Evolutionary conservation across 2,329 filamentous ascomycete genomes (phyloP).

Genomic region (Mycosphaerella sp.): DNA sequence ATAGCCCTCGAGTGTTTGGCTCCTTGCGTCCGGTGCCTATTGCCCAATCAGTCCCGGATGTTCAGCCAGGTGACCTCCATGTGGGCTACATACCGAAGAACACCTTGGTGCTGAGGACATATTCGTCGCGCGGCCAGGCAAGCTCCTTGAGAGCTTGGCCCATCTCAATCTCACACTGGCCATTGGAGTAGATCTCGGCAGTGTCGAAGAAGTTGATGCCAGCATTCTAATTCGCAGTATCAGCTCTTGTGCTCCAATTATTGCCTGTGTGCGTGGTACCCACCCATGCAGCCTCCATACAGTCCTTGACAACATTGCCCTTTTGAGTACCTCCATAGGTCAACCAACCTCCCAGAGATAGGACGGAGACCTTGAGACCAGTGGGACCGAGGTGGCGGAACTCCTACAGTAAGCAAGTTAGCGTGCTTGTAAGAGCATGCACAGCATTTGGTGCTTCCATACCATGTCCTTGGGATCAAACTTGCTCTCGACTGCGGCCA

Average conservation of each 20-base stretch:
- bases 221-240: conserved; percentile 28
- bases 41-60: neutral
- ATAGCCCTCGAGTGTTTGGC: conserved; percentile 48
- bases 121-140: conserved; percentile 44
- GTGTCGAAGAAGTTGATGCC: conserved; percentile 47
- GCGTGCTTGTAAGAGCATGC: neutral
- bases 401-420: conserved; percentile 15
- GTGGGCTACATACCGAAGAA: conserved; percentile 45
- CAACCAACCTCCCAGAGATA: conserved; percentile 44
- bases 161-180: conserved; percentile 58
- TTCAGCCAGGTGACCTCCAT: neutral
- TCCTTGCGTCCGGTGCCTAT: conserved; percentile 45
- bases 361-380: conserved; percentile 46
- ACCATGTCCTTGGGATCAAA: conserved; percentile 47
- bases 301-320: conserved; percentile 46
- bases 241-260: neutral
- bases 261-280: neutral
- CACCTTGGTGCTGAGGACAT: conserved; percentile 40
- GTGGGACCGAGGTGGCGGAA: conserved; percentile 42
- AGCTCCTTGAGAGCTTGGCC: conserved; percentile 43
- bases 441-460: neutral
- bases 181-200: conserved; percentile 50
- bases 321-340: conserved; percentile 48
- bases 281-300: conserved; percentile 42
- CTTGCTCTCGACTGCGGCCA: conserved; percentile 39